Conservation (phyloP, 768 basidiomycete species). For the Lepiota brunneoincarnata region DNA sequence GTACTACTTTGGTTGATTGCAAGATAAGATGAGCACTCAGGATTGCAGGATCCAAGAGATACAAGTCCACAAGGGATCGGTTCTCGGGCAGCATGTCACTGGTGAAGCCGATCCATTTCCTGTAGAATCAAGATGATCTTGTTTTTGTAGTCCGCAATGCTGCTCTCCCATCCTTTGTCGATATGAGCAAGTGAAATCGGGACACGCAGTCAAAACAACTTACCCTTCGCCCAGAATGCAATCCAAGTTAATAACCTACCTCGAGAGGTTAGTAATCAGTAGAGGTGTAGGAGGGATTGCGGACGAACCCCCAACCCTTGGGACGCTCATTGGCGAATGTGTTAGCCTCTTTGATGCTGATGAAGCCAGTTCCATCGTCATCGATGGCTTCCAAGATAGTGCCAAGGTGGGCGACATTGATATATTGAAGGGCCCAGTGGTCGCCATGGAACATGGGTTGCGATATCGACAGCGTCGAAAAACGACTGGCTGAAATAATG, state of each 20-base stretch:
- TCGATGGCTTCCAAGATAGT: constrained; percentile 39
- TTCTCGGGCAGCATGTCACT: constrained; percentile 13
- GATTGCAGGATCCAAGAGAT: constrained; percentile 6
- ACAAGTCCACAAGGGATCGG: constrained; percentile 9
- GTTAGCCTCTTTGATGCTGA: constrained; percentile 34
- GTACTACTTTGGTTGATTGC: constrained; percentile 15
- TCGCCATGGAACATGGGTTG: constrained; percentile 3
- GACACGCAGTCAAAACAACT: neutral
- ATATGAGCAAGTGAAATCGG: neutral
- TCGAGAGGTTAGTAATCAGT: neutral
- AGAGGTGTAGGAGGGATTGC: neutral
- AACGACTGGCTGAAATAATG: too few relatives aligned
- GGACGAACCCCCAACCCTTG: constrained; percentile 23
- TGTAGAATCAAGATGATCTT: constrained; percentile 15
- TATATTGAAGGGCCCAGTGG: constrained; percentile 33
- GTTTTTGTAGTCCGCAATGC: constrained; percentile 15
- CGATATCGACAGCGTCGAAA: too few relatives aligned
- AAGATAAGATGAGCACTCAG: constrained; percentile 14
- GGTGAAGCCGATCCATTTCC: constrained; percentile 14
- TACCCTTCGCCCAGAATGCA: constrained; percentile 26
- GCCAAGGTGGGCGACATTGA: constrained; percentile 28
- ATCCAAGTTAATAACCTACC: constrained; percentile 24
- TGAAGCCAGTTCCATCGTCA: constrained; percentile 36
- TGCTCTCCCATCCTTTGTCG: constrained; percentile 13
- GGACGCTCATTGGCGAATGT: constrained; percentile 27